A percentile compares a stretch with the other conserved stretches of the same genome.
Evolutionary conservation across 352 stramenopile genomes (phyloP).

Genomic region (Elongisporangium prolatum): DNA sequence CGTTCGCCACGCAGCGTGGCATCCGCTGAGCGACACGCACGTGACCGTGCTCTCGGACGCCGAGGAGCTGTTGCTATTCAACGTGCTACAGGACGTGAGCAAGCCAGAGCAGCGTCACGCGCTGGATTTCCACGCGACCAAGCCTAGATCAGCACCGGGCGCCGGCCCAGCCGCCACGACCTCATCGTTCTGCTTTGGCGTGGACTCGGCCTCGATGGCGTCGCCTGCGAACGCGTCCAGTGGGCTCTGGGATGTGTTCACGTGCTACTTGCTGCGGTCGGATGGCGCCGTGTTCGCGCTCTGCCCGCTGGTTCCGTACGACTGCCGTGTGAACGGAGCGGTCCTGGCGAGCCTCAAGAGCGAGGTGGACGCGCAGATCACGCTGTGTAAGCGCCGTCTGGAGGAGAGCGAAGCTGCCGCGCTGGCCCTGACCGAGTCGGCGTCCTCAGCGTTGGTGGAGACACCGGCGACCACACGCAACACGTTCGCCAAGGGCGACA

Average conservation of each 20-base stretch:
- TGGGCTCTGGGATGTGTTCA: conserved; percentile 67
- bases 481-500: neutral
- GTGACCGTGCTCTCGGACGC: conserved; percentile 70
- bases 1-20: conserved; percentile 58
- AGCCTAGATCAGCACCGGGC: conserved; percentile 4
- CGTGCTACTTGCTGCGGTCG: conserved; percentile 66
- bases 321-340: conserved; percentile 32
- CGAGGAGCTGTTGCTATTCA: conserved; percentile 72
- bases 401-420: conserved; percentile 4
- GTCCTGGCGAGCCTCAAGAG: conserved; percentile 47
- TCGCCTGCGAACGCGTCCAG: conserved; percentile 6
- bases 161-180: conserved; percentile 22
- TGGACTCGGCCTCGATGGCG: conserved; percentile 15
- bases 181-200: conserved; percentile 59
- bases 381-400: conserved; percentile 44
- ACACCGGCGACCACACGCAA: neutral
- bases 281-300: conserved; percentile 68
- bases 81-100: conserved; percentile 53
- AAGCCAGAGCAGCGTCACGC: conserved; percentile 68
- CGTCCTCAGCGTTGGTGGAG: neutral
- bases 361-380: conserved; percentile 60
- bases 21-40: conserved; percentile 67
- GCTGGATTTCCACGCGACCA: conserved; percentile 41
- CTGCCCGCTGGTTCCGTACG: conserved; percentile 66
- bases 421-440: conserved; percentile 2